These are phyloP conservation scores for Wickerhamiella brachini DNA, from an alignment of 805 yeast species.

Conservation along the genomic window DNA sequence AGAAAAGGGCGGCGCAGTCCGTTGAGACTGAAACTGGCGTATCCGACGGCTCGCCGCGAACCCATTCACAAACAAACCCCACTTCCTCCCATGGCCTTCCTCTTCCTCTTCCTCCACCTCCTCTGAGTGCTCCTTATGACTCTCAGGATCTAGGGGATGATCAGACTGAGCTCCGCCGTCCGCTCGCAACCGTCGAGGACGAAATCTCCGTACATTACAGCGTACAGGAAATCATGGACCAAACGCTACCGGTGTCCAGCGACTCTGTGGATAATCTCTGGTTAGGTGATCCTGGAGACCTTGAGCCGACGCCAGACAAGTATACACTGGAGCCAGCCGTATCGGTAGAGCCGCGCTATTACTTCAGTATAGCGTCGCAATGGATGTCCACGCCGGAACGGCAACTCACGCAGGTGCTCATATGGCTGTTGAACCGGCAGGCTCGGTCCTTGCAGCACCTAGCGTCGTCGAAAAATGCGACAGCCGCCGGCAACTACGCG, in stretches of 20 bases:
- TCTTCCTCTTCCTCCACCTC: no score
- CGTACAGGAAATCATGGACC: conserved; percentile 1
- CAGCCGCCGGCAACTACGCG: background rate
- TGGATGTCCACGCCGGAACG: background rate
- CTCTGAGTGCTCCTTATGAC: no score
- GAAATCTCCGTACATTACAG: conserved; percentile 2
- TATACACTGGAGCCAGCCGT: background rate
- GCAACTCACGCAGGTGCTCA: conserved; percentile 11
- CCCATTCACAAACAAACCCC: no score
- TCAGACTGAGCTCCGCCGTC: background rate
- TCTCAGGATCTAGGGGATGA: no score
- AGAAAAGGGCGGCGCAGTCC: no score
- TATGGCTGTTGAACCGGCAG: conserved; percentile 12
- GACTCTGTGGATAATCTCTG: background rate
- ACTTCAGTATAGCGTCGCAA: background rate
- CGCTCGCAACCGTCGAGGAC: conserved; percentile 1
- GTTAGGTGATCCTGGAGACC: background rate
- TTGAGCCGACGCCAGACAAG: background rate
- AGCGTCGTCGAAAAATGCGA: background rate
- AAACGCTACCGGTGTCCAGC: background rate
- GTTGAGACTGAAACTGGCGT: no score
- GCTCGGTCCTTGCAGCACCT: background rate
- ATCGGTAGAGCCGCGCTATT: background rate
- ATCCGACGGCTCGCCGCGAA: no score
- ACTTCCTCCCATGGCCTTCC: no score